Base-by-base conservation (phyloP, 2,329 filamentous ascomycete genomes). In the Arthrobotrys iridis region DNA sequence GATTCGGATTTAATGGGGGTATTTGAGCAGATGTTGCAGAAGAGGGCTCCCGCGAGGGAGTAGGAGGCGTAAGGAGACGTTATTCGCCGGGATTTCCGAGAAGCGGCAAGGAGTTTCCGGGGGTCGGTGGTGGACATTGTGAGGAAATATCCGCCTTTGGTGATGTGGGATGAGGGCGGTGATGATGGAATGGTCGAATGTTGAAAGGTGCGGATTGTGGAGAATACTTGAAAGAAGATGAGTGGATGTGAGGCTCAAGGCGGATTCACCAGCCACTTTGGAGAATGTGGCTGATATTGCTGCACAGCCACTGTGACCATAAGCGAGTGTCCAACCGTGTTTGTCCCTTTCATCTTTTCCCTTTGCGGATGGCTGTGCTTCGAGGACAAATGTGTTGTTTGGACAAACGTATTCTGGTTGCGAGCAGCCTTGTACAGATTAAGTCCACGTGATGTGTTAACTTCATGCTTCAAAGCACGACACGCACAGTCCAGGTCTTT, bases 61-160 rank as follows among this genome's bases (percentile, higher is more conserved):
- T 93, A 92, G 63, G 86, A 84, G 43, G 90, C 89, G 79, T 90
- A 85, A 2, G 90, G 88, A 79, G 92, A 89, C 59, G 89, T 86
- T 79, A 93, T 89, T 77, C 90, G 88, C 68, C 92, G 89, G 76
- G 90, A 87, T 66, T 89, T 88, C 78, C 92, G 89, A 82, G 94
- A 91, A 80, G 89, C 90, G 79, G 91, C 91, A 70, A 96, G 86
- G 55, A 96, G 87, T 35, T 91, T 88, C 79, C 93, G 90, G 24
- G 92, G 90, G 82, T 96, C 92, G 78, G 91, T 86, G 91, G 95
- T 94, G 35, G 46, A 78, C 41, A 60, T 48, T 30, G 40, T 48
- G 28, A 28, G 8, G 35, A 20, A n/a, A n/a, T n/a, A n/a, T n/a
- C n/a, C n/a, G n/a, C n/a, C n/a, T 24, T 24, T 55, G 30, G 26